Evolutionary conservation across 2,329 filamentous ascomycete genomes (phyloP).

Genomic region (Ceratocystiopsis minuta): DNA sequence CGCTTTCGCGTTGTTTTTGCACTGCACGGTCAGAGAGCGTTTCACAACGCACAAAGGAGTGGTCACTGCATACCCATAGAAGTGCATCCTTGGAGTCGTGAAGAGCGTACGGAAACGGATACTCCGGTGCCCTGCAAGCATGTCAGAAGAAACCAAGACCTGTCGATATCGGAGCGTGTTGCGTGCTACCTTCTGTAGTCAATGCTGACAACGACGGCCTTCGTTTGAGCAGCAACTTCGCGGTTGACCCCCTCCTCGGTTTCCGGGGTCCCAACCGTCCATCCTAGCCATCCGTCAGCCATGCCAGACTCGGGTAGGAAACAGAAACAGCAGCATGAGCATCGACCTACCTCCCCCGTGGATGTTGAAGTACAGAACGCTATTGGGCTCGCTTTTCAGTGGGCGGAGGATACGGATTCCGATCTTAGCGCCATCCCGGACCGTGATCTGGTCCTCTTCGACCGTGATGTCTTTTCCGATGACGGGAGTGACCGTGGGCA

Average conservation of each 20-base stretch:
- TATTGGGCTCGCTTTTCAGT: neutral
- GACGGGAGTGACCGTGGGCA: neutral
- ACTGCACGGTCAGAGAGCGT: neutral
- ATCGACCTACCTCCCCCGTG: conserved; percentile 1
- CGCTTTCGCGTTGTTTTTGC: conserved; percentile 1
- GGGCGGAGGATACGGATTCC: neutral
- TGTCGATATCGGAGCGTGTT: too few relatives aligned
- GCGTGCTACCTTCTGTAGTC: conserved; percentile 6
- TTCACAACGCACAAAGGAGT: neutral
- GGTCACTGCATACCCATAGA: conserved; percentile 3
- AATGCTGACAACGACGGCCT: conserved; percentile 7
- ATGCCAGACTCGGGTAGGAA: too few relatives aligned
- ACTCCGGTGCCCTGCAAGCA: conserved; percentile 6
- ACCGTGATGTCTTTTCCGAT: conserved; percentile 1
- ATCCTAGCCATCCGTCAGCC: neutral
- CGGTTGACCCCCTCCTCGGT: conserved; percentile 7
- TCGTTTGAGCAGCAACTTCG: neutral
- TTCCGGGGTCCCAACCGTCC: conserved; percentile 7
- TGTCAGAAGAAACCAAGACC: too few relatives aligned
- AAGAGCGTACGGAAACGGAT: conserved; percentile 7
- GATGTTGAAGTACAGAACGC: conserved; percentile 1
- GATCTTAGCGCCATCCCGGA: conserved; percentile 1
- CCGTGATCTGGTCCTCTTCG: neutral
- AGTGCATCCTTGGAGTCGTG: conserved; percentile 6
- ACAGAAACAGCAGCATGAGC: too few relatives aligned